A percentile compares a stretch with the other conserved stretches of the same genome.
Conservation (phyloP, 306 rosid species). For the Benincasa hispida region DNA sequence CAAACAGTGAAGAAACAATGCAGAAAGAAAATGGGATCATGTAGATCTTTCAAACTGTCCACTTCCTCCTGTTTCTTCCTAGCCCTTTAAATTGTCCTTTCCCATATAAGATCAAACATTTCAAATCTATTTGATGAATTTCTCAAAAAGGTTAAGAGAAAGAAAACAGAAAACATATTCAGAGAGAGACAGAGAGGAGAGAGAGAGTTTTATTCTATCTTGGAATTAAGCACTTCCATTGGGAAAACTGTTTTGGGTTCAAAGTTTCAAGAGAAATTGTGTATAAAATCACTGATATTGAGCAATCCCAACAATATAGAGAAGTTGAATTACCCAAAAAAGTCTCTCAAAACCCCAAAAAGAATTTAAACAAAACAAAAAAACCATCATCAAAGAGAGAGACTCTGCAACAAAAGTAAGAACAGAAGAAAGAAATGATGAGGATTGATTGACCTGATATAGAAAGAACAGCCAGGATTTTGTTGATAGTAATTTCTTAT, state of each 20-base stretch:
- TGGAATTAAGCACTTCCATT: not conserved
- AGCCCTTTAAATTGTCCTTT: not conserved
- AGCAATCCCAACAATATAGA: not conserved
- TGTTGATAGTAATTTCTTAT: not conserved
- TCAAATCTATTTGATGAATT: not conserved
- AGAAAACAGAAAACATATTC: not conserved
- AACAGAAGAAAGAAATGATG: no score
- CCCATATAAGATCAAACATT: not conserved
- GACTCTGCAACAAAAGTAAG: not conserved
- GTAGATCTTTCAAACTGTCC: slow-evolving; percentile 29
- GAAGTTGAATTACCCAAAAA: not conserved
- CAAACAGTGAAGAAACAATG: slow-evolving; percentile 22
- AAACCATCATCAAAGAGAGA: no score
- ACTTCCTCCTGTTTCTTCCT: slow-evolving; percentile 8
- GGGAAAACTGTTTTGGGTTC: no score
- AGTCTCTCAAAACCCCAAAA: not conserved
- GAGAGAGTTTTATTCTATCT: no score
- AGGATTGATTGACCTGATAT: not conserved
- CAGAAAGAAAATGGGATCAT: slow-evolving; percentile 20
- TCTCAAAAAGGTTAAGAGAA: not conserved
- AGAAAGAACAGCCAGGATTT: not conserved
- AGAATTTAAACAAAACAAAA: not conserved
- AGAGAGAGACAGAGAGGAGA: not conserved
- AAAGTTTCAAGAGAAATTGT: not conserved
- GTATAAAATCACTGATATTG: not conserved